Percentiles rank a stretch among this genome's conserved stretches.
Conservation (phyloP, 2,329 filamentous ascomycete species). For the Lecanicillium sp. region DNA sequence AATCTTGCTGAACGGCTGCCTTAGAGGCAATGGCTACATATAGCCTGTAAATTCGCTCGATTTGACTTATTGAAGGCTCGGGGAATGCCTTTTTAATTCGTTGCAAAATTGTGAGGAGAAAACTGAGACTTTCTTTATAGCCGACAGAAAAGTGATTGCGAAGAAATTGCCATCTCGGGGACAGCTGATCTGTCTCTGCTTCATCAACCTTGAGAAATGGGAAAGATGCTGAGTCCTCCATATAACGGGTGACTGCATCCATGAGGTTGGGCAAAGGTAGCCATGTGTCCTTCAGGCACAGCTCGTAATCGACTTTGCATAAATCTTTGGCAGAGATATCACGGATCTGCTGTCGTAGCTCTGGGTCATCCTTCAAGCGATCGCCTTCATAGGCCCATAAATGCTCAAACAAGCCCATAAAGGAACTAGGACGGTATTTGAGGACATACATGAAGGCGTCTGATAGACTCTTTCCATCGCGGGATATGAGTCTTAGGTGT, state of each 20-base stretch:
- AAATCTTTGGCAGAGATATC: not conserved
- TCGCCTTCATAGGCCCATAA: constrained; percentile 2
- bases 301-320: not conserved
- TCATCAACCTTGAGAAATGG: constrained; percentile 8
- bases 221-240: constrained; percentile 4
- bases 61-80: not conserved
- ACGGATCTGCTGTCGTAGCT: not conserved
- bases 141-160: constrained; percentile 3
- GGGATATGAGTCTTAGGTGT: constrained; percentile 2
- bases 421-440: not conserved
- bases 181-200: not conserved
- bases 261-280: constrained; percentile 1
- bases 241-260: not conserved
- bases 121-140: constrained; percentile 1
- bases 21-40: not conserved
- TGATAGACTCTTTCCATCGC: not conserved
- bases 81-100: not conserved
- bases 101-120: not conserved
- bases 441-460: not conserved
- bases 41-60: not conserved
- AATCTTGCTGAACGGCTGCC: not conserved
- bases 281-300: constrained; percentile 1
- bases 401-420: constrained; percentile 3
- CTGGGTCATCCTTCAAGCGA: not conserved
- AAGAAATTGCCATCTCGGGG: constrained; percentile 7